Conservation (phyloP, 352 stramenopile genomes). For the Globisporangium megalacanthum region DNA sequence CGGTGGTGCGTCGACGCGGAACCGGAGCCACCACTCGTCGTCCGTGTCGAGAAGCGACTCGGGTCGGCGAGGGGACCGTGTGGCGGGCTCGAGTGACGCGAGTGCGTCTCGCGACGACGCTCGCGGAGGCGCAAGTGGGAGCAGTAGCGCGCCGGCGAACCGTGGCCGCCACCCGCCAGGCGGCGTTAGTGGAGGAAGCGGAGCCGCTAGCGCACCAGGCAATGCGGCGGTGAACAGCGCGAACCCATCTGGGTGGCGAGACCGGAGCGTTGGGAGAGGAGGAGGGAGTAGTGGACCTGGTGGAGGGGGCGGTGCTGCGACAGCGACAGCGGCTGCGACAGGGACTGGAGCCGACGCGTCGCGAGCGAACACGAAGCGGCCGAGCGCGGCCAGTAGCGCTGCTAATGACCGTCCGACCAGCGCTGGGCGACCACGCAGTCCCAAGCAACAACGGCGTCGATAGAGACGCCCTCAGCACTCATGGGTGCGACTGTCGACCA, state of each 20-base stretch:
- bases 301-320: not conserved
- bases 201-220: not conserved
- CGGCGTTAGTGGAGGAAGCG: not conserved
- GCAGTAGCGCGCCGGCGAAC: slow-evolving; percentile 4
- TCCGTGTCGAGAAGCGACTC: slow-evolving; percentile 22
- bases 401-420: slow-evolving; percentile 17
- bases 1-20: slow-evolving; percentile 18
- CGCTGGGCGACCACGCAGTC: slow-evolving; percentile 27
- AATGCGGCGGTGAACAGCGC: slow-evolving; percentile 1
- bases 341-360: slow-evolving; percentile 5
- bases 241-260: slow-evolving; percentile 25
- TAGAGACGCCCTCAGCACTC: slow-evolving; percentile 11
- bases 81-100: slow-evolving; percentile 21
- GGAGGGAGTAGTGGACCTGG: not conserved
- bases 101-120: slow-evolving; percentile 14
- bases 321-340: slow-evolving; percentile 1
- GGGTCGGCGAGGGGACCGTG: slow-evolving; percentile 38
- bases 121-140: slow-evolving; percentile 2
- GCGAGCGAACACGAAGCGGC: slow-evolving; percentile 11
- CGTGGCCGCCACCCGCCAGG: not conserved
- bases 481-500: too few species aligned
- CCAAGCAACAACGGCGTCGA: slow-evolving; percentile 44
- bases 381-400: not conserved
- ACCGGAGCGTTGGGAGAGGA: slow-evolving; percentile 28
- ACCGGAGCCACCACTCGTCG: slow-evolving; percentile 43